Base-by-base conservation (phyloP, 1,284 basidiomycete species). In the Microbotryum intermedium region DNA sequence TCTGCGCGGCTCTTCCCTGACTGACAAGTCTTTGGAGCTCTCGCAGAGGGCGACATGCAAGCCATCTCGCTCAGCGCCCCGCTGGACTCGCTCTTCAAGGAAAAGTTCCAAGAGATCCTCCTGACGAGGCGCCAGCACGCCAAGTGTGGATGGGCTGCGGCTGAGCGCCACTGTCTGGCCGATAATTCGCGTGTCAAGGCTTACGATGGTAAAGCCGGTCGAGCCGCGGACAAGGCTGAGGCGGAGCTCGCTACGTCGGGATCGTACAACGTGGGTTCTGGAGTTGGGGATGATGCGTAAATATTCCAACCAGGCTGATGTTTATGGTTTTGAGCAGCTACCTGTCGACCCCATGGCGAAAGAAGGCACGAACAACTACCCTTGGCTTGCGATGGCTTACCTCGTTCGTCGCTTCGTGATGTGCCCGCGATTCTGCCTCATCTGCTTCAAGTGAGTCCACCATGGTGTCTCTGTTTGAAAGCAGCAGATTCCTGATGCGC, bases 381-480 rank as follows among this genome's bases (percentile, higher is more conserved):
- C 68, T 7, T 57, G 68, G 13, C 48, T 64, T 34, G 66, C 66
- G 10, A 60, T 61, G 46, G 18, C 55, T 11, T 69, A 66, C 57
- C 57, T 68, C 53, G 18, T 69, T 25, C 63, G 68, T 20, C 66
- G 68, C 28, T 69, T 69, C 54, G 54, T 67, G 48, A 61, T 68
- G 61, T 69, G 66, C 47, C 68, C 68, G 13, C 51, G 64, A 6
- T 66, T 62, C 58, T 69, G 68, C 47, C 60, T 69, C 39, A 65
- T 67, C 49, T 65, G 67, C 63, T 64, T 54, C 57, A 65, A 61
- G 63, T 58, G 11, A 6, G 48, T 28, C 8, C 18, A n/a, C 42
- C 30, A 11, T 1, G 11, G 6, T 23, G 23, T 50, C 20, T n/a
- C n/a, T 50, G 13, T 26, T 30, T 10, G 34, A 11, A 39, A 39